Evolutionary conservation across 1,139 yeast genomes (phyloP).

Genomic region (Suhomyces ambrosiae): DNA sequence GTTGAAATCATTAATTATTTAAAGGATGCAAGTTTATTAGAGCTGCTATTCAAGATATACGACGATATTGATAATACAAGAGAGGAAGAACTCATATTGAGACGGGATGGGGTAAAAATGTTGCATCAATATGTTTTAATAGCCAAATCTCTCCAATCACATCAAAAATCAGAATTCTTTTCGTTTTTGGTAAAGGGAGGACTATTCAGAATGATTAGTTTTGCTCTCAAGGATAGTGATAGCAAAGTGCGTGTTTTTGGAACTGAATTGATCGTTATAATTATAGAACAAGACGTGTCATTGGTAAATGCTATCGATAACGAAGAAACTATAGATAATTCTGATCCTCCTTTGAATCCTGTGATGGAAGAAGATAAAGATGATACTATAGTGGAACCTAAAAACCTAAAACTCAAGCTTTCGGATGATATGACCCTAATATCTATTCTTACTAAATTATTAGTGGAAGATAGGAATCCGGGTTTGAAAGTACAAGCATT

Average conservation of each 20-base stretch:
- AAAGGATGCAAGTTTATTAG: conserved; percentile 53
- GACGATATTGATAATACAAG: conserved; percentile 2
- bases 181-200: conserved; percentile 67
- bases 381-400: conserved; percentile 22
- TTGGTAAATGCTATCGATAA: conserved; percentile 52
- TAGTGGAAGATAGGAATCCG: conserved; percentile 64
- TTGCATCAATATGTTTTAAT: conserved; percentile 79
- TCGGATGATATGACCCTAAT: conserved; percentile 66
- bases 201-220: conserved; percentile 66
- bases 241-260: conserved; percentile 65
- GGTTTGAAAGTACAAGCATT: conserved; percentile 81
- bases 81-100: conserved; percentile 17
- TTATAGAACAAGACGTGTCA: conserved; percentile 82
- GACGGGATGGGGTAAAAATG: conserved; percentile 74
- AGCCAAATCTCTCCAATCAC: conserved; percentile 67
- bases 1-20: conserved; percentile 69
- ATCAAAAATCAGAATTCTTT: conserved; percentile 68
- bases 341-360: conserved; percentile 31
- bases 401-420: conserved; percentile 33
- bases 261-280: conserved; percentile 76
- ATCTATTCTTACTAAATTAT: conserved; percentile 58
- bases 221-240: conserved; percentile 63
- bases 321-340: conserved; percentile 39
- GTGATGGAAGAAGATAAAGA: conserved; percentile 18
- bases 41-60: conserved; percentile 60